Conservation (phyloP, 1,139 yeast genomes). For the Blastobotrys serpentis region DNA sequence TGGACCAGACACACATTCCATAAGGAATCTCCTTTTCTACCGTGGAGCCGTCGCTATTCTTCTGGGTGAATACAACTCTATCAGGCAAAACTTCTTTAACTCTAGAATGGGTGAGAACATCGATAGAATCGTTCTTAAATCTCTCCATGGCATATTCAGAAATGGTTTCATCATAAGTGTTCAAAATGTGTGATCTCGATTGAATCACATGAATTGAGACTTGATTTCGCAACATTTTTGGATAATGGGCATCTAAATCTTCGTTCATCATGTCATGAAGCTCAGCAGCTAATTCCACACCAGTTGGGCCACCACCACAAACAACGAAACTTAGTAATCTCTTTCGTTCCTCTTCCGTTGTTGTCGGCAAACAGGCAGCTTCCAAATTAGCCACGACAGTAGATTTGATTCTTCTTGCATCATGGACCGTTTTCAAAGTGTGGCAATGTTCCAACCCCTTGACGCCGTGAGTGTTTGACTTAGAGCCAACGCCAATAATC, state of each 20-base stretch:
- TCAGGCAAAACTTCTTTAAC: constrained; percentile 55
- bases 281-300: constrained; percentile 68
- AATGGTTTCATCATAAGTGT: constrained; percentile 61
- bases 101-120: constrained; percentile 57
- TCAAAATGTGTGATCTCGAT: constrained; percentile 60
- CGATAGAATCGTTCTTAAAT: constrained; percentile 57
- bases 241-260: constrained; percentile 54
- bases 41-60: constrained; percentile 13
- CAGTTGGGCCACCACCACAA: constrained; percentile 74
- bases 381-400: constrained; percentile 55
- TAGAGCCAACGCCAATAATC: constrained; percentile 63
- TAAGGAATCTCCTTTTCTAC: constrained; percentile 50
- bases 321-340: constrained; percentile 59
- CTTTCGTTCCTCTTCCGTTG: constrained; percentile 57
- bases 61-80: constrained; percentile 52
- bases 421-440: constrained; percentile 62
- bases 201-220: constrained; percentile 64
- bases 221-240: constrained; percentile 56
- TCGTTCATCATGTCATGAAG: constrained; percentile 59
- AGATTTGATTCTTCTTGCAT: constrained; percentile 56
- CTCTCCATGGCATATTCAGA: constrained; percentile 61
- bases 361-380: constrained; percentile 59
- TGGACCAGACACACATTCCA: constrained; percentile 66
- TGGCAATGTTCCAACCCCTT: constrained; percentile 58
- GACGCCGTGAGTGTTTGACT: constrained; percentile 64